Conservation (phyloP, 2,329 filamentous ascomycete genomes). For the Cladophialophora psammophila region DNA sequence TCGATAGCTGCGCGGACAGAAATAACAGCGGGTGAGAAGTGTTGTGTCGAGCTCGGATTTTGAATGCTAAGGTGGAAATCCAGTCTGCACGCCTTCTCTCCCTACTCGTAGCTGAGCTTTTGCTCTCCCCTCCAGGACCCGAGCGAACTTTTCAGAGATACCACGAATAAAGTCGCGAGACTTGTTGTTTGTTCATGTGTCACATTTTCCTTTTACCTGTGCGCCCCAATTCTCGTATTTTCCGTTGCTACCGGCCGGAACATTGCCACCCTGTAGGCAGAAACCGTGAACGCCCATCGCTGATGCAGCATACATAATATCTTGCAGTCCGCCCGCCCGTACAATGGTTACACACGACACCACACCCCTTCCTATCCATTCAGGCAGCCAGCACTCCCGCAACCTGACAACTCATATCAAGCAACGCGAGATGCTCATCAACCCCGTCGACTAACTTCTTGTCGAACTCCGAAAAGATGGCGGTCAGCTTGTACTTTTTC, state of each 20-base stretch:
- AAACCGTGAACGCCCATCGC: constrained; percentile 19
- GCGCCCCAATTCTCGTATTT: no score
- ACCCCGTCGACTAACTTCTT: constrained; percentile 93
- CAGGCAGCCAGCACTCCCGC: constrained; percentile 56
- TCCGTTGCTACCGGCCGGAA: neutral
- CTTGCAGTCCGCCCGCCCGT: constrained; percentile 5
- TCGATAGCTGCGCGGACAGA: no score
- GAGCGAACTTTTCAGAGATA: no score
- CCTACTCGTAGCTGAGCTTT: no score
- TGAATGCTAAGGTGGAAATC: no score
- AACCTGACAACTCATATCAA: constrained; percentile 84
- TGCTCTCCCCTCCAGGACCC: no score
- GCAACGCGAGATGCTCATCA: constrained; percentile 89
- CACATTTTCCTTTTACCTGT: no score
- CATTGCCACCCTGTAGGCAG: neutral
- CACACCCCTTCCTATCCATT: neutral
- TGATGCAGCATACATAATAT: constrained; percentile 11
- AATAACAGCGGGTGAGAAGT: no score
- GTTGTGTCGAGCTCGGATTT: no score
- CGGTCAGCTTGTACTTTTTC: constrained; percentile 89
- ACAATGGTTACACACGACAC: neutral
- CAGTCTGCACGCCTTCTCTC: no score
- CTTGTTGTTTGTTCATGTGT: no score
- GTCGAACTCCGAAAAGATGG: constrained; percentile 91
- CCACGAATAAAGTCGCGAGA: no score